Percentiles rank a stretch among this genome's conserved stretches.
Evolutionary conservation across 495 filamentous ascomycete genomes (phyloP).

Genomic region (Annulohypoxylon maeteangense): DNA sequence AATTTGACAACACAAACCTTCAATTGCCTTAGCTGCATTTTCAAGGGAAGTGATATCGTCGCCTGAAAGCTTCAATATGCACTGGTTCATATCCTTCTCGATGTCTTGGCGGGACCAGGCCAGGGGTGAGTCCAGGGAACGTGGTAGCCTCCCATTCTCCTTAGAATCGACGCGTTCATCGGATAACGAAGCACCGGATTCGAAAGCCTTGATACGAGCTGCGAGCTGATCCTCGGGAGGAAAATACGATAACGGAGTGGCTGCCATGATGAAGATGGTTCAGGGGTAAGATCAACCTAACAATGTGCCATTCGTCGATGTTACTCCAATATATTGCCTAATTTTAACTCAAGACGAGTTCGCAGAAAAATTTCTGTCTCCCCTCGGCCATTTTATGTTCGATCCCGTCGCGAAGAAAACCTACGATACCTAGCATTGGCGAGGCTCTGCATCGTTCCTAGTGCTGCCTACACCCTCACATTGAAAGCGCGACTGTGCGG

Average conservation of each 20-base stretch:
- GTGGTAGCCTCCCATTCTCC: slow-evolving; percentile 4
- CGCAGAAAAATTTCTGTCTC: neutral
- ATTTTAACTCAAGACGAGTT: neutral
- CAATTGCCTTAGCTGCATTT: neutral
- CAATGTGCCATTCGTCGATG: slow-evolving; percentile 1
- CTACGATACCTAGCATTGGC: neutral
- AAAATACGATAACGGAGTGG: slow-evolving; percentile 11
- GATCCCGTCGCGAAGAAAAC: neutral
- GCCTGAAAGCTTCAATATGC: slow-evolving; percentile 4
- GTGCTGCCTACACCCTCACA: neutral
- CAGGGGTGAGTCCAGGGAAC: slow-evolving; percentile 2
- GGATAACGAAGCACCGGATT: neutral
- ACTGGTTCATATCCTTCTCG: neutral
- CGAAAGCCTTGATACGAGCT: slow-evolving; percentile 5
- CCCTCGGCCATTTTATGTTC: neutral
- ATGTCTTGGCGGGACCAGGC: slow-evolving; percentile 5
- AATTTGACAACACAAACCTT: neutral
- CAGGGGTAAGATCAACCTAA: slow-evolving; percentile 11
- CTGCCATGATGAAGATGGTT: neutral
- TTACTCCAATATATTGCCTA: slow-evolving; percentile 11
- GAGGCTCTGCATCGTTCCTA: neutral
- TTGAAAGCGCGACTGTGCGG: neutral
- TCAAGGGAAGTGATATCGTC: slow-evolving; percentile 4
- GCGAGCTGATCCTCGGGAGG: slow-evolving; percentile 4
- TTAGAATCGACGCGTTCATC: neutral